Conservation (phyloP, 2,329 filamentous ascomycete genomes). For the Drechslera avenae region DNA sequence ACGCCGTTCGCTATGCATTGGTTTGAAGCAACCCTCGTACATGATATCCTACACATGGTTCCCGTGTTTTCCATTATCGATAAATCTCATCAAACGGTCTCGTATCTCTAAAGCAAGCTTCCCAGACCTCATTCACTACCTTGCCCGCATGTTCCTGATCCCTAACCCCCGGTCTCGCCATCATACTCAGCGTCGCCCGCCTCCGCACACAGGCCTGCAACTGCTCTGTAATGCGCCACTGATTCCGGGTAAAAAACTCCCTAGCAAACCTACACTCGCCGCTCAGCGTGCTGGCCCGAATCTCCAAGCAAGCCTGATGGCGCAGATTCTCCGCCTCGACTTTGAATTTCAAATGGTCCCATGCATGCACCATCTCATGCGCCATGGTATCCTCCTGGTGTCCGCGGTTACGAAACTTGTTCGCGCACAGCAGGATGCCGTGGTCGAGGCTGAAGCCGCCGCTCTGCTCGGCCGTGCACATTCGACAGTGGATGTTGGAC, state of each 20-base stretch:
- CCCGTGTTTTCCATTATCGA: conserved; percentile 55
- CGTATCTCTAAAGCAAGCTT: conserved; percentile 93
- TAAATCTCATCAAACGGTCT: conserved; percentile 97
- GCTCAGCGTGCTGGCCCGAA: conserved; percentile 87
- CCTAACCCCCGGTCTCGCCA: conserved; percentile 77
- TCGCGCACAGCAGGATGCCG: conserved; percentile 91
- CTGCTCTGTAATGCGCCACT: conserved; percentile 89
- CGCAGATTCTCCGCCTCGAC: conserved; percentile 81
- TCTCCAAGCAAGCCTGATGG: conserved; percentile 96
- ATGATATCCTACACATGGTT: background rate
- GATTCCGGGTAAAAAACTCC: conserved; percentile 82
- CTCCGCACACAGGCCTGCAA: conserved; percentile 89
- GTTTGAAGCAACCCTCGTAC: background rate
- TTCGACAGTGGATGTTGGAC: conserved; percentile 78
- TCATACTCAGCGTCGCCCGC: conserved; percentile 79
- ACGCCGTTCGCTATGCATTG: conserved; percentile 8
- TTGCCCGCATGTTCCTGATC: conserved; percentile 84
- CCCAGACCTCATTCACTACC: conserved; percentile 97
- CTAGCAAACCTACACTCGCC: conserved; percentile 91
- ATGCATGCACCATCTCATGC: conserved; percentile 98
- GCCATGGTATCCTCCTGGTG: conserved; percentile 93
- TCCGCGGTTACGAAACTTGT: conserved; percentile 78
- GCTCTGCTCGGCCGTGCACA: conserved; percentile 73
- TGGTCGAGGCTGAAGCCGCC: conserved; percentile 87
- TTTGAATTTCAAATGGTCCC: conserved; percentile 90